Evolutionary conservation across 768 basidiomycete genomes (phyloP), one percentile per base, ranked within the genome.

Genomic region (Strobilomyces echinocephalus): DNA sequence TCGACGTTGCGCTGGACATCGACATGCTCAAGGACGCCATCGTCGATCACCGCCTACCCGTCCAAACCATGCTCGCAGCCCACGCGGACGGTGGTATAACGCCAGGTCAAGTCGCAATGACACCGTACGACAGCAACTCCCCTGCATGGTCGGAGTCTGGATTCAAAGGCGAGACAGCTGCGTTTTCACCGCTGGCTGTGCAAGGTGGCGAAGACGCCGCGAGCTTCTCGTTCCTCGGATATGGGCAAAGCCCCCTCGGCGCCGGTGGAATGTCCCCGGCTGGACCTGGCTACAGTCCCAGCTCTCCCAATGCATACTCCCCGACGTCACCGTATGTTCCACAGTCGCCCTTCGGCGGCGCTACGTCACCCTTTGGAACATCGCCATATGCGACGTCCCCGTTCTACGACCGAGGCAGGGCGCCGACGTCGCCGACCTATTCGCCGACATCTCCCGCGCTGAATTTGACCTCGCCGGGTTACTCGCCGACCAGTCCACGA

Each of bases 1-100:
- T 95, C 65, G 95, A 98, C 46, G 90, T 99, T 46, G 87, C 92
- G 0, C 80, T 99, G 46, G 97, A 99, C 69, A 91, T 97, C 63
- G 90, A 95, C 60, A 95, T 98, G 93, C 77, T 99, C 63, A 97
- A 97, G 77, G 95, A 98, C 54, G 95, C 97, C 38, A 93, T 97
- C 50, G 89, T 97, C 46, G 97, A 99, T 69, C 93, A 95, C 65
- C 88, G 94, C 24, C 76, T 97, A 16, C 92, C 92, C 0, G 87
- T 90, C 4, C 88, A 90, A 60, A 83, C 80, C 8, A 84, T 89
- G 79, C 74, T 93, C 46, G 80, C 85, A 8, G 83, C 86, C 4
- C 88, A 86, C 52, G 79, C 81, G 3, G 92, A 94, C 46, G 90
- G 88, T 26, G 91, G 87, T 20, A 94, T 94, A 83, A 93, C 91